Conservation (phyloP, 768 basidiomycete genomes). For the Boletus speciosus region DNA sequence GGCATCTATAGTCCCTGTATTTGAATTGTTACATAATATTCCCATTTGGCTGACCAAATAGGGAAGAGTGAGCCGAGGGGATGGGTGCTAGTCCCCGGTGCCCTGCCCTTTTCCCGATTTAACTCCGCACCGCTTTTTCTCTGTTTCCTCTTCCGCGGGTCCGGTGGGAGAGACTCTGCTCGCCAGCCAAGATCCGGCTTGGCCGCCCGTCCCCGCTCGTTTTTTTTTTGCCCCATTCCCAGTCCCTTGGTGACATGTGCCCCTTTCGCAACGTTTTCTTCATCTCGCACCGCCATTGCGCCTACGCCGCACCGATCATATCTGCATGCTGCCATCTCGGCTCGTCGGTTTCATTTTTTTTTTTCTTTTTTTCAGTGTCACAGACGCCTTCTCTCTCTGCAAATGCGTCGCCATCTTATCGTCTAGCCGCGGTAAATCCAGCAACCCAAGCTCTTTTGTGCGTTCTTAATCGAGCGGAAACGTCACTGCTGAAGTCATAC, state of each 20-base stretch:
- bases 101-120: slow-evolving; percentile 24
- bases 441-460: slow-evolving; percentile 23
- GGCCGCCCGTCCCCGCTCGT: slow-evolving; percentile 19
- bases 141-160: slow-evolving; percentile 23
- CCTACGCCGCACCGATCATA: slow-evolving; percentile 25
- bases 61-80: slow-evolving; percentile 8
- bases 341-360: slow-evolving; percentile 17
- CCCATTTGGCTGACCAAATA: slow-evolving; percentile 12
- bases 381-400: slow-evolving; percentile 9
- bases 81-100: slow-evolving; percentile 23
- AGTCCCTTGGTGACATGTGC: slow-evolving; percentile 21
- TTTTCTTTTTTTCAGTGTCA: slow-evolving; percentile 8
- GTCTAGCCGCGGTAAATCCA: slow-evolving; percentile 5
- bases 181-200: slow-evolving; percentile 24
- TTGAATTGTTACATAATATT: slow-evolving; percentile 30
- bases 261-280: slow-evolving; percentile 32
- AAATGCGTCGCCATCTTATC: slow-evolving; percentile 18
- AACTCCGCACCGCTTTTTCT: slow-evolving; percentile 19
- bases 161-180: slow-evolving; percentile 10
- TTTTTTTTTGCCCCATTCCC: neutral
- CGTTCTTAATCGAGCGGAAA: slow-evolving; percentile 18
- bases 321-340: slow-evolving; percentile 26
- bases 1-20: slow-evolving; percentile 33
- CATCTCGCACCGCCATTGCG: slow-evolving; percentile 28
- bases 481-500: slow-evolving; percentile 30